Conservation (phyloP, 306 rosid species). For the Crotalaria pallida region DNA sequence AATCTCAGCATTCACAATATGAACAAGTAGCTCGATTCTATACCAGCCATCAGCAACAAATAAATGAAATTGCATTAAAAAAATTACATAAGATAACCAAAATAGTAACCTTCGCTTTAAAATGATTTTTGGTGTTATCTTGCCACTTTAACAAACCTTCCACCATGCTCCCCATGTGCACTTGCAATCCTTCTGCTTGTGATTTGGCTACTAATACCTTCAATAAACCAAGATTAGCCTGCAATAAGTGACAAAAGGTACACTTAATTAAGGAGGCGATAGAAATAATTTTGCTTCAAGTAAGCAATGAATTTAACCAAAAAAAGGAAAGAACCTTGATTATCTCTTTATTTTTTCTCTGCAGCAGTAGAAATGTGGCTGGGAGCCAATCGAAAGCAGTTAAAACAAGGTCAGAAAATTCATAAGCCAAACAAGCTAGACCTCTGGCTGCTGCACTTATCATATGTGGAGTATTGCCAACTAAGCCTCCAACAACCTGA, state of each 20-base stretch:
- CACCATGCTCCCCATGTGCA: conserved; percentile 67
- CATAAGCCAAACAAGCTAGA: conserved; percentile 92
- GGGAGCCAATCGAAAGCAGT: conserved; percentile 64
- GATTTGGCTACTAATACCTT: conserved; percentile 91
- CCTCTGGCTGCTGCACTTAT: conserved; percentile 91
- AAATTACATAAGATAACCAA: background rate
- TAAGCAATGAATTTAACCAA: conserved; percentile 4
- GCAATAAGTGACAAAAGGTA: conserved; percentile 22
- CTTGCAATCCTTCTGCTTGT: conserved; percentile 61
- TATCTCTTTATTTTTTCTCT: conserved; percentile 70
- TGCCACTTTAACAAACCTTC: conserved; percentile 89
- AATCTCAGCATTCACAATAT: background rate
- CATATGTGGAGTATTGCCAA: conserved; percentile 85
- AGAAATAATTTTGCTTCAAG: conserved; percentile 7
- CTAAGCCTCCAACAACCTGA: conserved; percentile 75
- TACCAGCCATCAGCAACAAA: conserved; percentile 17
- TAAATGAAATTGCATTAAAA: conserved; percentile 1
- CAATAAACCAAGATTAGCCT: conserved; percentile 89
- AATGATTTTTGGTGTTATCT: conserved; percentile 72
- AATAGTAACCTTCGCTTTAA: conserved; percentile 67
- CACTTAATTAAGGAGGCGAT: background rate
- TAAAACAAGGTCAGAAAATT: conserved; percentile 81
- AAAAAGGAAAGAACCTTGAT: conserved; percentile 48
- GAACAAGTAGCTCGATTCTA: conserved; percentile 2
- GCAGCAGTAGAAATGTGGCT: conserved; percentile 55